These are phyloP conservation scores for Aspergillus caelatus DNA, from an alignment of 2,329 filamentous ascomycete genomes.

Conservation along the genomic window DNA sequence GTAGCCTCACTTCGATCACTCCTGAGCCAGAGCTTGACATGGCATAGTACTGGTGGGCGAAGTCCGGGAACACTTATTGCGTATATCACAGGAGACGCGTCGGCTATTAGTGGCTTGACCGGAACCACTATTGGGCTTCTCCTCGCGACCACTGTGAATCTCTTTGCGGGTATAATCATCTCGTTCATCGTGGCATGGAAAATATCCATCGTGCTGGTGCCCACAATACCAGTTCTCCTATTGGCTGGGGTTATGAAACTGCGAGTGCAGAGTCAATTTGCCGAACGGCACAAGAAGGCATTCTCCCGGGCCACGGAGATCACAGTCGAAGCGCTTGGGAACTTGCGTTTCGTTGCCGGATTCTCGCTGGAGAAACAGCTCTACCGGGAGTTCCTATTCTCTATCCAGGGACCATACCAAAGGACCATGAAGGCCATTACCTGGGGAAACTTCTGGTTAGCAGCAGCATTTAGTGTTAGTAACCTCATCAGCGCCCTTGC, in stretches of 20 bases:
- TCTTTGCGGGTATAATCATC: constrained; percentile 67
- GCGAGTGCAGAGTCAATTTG: constrained; percentile 59
- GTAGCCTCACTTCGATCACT: constrained; percentile 65
- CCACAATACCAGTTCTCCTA: constrained; percentile 69
- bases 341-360: constrained; percentile 55
- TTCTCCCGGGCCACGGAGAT: constrained; percentile 55
- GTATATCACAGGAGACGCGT: constrained; percentile 70
- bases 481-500: constrained; percentile 73
- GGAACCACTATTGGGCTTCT: constrained; percentile 71
- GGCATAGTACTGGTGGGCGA: constrained; percentile 67
- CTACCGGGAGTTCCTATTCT: constrained; percentile 44
- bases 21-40: constrained; percentile 66
- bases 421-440: constrained; percentile 52
- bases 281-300: constrained; percentile 55
- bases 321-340: constrained; percentile 54
- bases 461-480: constrained; percentile 48
- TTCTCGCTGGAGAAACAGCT: constrained; percentile 56
- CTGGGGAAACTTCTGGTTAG: constrained; percentile 48
- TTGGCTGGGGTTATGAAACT: constrained; percentile 71
- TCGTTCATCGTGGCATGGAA: constrained; percentile 74
- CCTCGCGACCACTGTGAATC: constrained; percentile 69
- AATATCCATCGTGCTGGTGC: constrained; percentile 71
- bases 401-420: constrained; percentile 40
- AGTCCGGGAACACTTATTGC: constrained; percentile 65
- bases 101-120: constrained; percentile 67